These are phyloP conservation scores for Penicillium sp. DNA, from an alignment of 2,329 filamentous ascomycete species.

Conservation along the genomic window DNA sequence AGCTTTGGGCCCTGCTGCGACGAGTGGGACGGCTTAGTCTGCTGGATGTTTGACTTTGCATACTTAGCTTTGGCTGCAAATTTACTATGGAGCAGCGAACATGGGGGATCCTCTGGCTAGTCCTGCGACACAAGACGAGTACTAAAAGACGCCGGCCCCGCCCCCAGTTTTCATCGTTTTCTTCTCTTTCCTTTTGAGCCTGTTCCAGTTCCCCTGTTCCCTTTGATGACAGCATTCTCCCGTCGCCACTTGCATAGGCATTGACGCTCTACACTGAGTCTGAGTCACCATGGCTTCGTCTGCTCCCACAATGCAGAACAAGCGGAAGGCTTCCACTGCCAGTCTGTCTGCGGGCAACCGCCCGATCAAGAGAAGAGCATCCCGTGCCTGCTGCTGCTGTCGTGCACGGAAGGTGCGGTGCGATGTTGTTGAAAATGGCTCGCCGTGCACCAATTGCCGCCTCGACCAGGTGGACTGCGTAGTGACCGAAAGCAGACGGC, in stretches of 20 bases:
- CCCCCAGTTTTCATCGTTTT: slow-evolving; percentile 8
- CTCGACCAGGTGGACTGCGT: slow-evolving; percentile 51
- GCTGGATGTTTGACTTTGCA: not conserved
- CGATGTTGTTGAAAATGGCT: slow-evolving; percentile 82
- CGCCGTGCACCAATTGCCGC: slow-evolving; percentile 82
- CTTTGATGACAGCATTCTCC: not conserved
- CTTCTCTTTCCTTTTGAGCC: not conserved
- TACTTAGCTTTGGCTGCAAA: no score
- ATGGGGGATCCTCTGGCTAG: slow-evolving; percentile 10
- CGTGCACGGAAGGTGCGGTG: slow-evolving; percentile 86
- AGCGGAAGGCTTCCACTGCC: slow-evolving; percentile 56
- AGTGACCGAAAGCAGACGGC: slow-evolving; percentile 75
- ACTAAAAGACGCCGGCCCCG: slow-evolving; percentile 14
- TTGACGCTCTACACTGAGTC: slow-evolving; percentile 2
- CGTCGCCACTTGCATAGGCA: not conserved
- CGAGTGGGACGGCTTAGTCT: not conserved
- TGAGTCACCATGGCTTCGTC: slow-evolving; percentile 3
- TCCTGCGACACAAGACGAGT: not conserved
- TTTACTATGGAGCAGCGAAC: not conserved
- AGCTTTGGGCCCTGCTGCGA: no score
- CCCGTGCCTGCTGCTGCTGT: slow-evolving; percentile 85
- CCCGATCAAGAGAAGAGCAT: slow-evolving; percentile 77
- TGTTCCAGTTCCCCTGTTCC: not conserved
- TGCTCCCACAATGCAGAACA: slow-evolving; percentile 35
- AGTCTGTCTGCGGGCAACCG: slow-evolving; percentile 51